Evolutionary conservation across 2,329 filamentous ascomycete genomes (phyloP).

Genomic region (Alternaria angustiovoidea): DNA sequence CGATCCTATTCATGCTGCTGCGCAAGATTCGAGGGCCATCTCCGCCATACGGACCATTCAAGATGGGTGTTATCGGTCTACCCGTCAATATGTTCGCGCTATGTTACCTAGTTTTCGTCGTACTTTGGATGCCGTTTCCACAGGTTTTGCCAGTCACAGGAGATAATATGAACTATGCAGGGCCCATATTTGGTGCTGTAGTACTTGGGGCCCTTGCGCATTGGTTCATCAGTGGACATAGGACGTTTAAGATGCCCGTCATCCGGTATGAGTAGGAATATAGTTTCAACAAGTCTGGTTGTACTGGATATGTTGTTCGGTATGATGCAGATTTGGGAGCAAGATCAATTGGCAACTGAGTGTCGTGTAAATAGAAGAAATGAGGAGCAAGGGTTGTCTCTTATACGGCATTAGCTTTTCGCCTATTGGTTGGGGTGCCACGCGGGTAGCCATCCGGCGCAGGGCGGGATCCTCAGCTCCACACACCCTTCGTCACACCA

Average conservation of each 20-base stretch:
- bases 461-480: background rate
- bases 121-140: constrained; percentile 45
- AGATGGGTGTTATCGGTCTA: constrained; percentile 35
- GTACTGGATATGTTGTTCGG: background rate
- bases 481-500: background rate
- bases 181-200: constrained; percentile 38
- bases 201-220: constrained; percentile 32
- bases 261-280: constrained; percentile 28
- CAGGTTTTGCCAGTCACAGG: constrained; percentile 35
- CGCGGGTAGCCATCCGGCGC: background rate
- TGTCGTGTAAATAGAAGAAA: background rate
- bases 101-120: constrained; percentile 34
- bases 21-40: constrained; percentile 28
- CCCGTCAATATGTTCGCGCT: constrained; percentile 37
- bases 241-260: constrained; percentile 34
- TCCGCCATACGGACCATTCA: constrained; percentile 39
- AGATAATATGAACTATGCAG: constrained; percentile 45
- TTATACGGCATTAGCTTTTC: background rate
- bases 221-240: constrained; percentile 31
- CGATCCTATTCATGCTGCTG: constrained; percentile 40
- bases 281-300: background rate
- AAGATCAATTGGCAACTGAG: background rate
- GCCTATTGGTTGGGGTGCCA: background rate
- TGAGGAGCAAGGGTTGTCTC: background rate
- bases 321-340: background rate